Percentiles rank a stretch among this genome's conserved stretches.
phyloP scores from a whole-genome alignment of 2,329 filamentous ascomycete genomes.

The Catunica adiposa region DNA sequence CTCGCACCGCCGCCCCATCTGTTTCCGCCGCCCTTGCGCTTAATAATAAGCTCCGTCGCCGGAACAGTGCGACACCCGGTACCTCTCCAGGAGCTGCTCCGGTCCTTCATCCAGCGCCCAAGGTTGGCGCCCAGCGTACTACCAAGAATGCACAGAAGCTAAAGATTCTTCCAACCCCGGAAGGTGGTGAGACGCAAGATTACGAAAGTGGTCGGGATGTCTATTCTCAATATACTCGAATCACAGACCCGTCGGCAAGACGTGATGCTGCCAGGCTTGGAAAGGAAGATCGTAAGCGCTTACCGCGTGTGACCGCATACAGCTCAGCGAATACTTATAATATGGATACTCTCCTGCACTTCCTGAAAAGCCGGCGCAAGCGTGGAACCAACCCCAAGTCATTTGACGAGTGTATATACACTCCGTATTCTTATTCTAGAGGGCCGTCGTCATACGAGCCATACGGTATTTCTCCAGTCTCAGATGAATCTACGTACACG shows the following conservation, averaged over 20 bases:
- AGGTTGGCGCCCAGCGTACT: conserved; percentile 87
- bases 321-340: conserved; percentile 87
- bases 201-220: conserved; percentile 91
- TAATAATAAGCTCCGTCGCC: conserved; percentile 72
- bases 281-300: conserved; percentile 73
- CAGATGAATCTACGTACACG: conserved; percentile 51
- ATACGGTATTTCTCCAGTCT: conserved; percentile 32
- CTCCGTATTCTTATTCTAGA: conserved; percentile 68
- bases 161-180: conserved; percentile 86
- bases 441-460: conserved; percentile 10
- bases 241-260: conserved; percentile 87
- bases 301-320: conserved; percentile 90
- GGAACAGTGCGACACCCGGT: conserved; percentile 44
- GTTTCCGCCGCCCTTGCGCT: conserved; percentile 51
- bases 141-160: conserved; percentile 94
- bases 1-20: conserved; percentile 28
- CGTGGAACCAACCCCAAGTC: conserved; percentile 74
- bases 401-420: conserved; percentile 96
- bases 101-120: conserved; percentile 28
- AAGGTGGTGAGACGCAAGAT: conserved; percentile 57
- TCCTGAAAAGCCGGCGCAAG: conserved; percentile 69
- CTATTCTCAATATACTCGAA: conserved; percentile 92
- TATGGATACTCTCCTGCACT: conserved; percentile 76
- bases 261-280: conserved; percentile 83
- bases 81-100: conserved; percentile 36